Conservation (phyloP, 306 rosid species). For the Gynostemma pentaphyllum region DNA sequence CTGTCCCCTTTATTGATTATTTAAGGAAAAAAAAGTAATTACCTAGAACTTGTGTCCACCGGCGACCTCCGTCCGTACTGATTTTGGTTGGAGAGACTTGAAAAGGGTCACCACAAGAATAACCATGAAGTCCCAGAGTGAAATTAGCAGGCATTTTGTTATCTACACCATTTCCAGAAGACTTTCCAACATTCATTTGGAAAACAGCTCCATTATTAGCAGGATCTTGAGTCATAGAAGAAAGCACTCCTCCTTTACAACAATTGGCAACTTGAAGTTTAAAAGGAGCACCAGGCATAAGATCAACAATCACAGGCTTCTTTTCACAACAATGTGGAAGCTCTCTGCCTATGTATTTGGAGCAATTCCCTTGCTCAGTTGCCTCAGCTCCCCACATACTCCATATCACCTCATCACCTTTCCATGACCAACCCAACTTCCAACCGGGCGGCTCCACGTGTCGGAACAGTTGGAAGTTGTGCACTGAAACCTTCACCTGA, state of each 20-base stretch:
- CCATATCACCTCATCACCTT: slow-evolving; percentile 58
- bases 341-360: slow-evolving; percentile 26
- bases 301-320: slow-evolving; percentile 45
- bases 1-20: no score
- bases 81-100: slow-evolving; percentile 37
- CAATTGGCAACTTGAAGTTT: slow-evolving; percentile 44
- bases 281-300: slow-evolving; percentile 49
- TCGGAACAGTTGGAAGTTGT: slow-evolving; percentile 51
- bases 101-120: slow-evolving; percentile 38
- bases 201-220: slow-evolving; percentile 29
- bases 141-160: slow-evolving; percentile 34
- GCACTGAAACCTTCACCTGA: slow-evolving; percentile 48
- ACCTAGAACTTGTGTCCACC: slow-evolving; percentile 62
- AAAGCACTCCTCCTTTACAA: slow-evolving; percentile 52
- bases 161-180: neutral
- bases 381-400: slow-evolving; percentile 74
- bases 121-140: slow-evolving; percentile 57
- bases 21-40: no score
- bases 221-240: slow-evolving; percentile 50
- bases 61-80: slow-evolving; percentile 29
- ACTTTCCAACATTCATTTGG: slow-evolving; percentile 32
- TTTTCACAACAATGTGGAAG: slow-evolving; percentile 63
- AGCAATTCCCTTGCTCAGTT: slow-evolving; percentile 53
- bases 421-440: slow-evolving; percentile 63
- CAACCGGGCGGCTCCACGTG: slow-evolving; percentile 71